Evolutionary conservation across 345 rosid species (phyloP), one percentile per base, ranked within the genome.

Genomic region (Syzygium aqueum): DNA sequence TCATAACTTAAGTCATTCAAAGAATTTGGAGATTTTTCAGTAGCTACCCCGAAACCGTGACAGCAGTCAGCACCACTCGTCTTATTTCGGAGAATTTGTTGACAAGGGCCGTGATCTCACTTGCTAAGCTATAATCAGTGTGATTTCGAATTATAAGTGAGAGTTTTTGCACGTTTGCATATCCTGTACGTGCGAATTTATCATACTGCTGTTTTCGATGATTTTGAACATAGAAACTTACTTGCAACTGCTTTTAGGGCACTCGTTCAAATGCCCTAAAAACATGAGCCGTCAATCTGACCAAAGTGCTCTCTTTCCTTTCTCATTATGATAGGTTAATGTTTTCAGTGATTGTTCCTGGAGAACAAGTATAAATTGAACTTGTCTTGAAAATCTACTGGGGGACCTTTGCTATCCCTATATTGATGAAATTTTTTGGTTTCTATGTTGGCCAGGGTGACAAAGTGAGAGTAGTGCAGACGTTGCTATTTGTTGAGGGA

Each of bases 391-490:
- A 15, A 28, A 30, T 8, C 27, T 4, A 22, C 51, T 43, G 1
- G 73, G n/a, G 23, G 25, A 25, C 33, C 15, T 21, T 85, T 85
- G 87, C 30, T 54, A 5, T 2, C 21, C 84, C 28, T n/a, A 46
- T 51, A 16, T 52, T 15, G 43, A 30, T 77, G 73, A 84, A 53
- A 52, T 84, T 13, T 51, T 65, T 25, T 30, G 61, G 10, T 51
- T 86, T 50, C 8, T 78, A 84, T 87, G 59, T 52, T 87, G 46
- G 50, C 78, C 90, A 97, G 99, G 98, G 93, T 88, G 99, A 97
- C 86, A 97, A 97, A 93, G 98, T 95, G 86, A 97, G 98, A 88
- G 99, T 97, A 87, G 95, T 94, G 73, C 99, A 97, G 93, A 95
- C 99, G 87, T 90, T 97, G 28, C 94, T 97, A 51, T 97, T 97